Conservation (phyloP, 768 basidiomycete species). For the Omphalotus guepiniiformis region DNA sequence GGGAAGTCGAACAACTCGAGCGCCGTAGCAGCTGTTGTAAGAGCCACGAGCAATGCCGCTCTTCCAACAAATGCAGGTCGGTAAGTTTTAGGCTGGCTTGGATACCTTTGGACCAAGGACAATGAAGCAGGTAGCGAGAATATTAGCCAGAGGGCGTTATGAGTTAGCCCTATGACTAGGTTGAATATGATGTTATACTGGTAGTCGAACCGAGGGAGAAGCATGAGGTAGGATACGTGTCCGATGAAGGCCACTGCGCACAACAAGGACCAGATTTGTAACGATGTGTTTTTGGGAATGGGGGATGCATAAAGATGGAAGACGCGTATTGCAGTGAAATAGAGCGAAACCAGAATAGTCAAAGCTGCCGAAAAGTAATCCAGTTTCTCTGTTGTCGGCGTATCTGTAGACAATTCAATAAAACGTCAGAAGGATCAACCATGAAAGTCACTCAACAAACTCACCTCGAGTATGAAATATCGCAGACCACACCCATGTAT, state of each 20-base stretch:
- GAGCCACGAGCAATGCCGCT: slow-evolving; percentile 55
- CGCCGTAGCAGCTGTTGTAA: slow-evolving; percentile 73
- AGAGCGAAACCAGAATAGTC: slow-evolving; percentile 78
- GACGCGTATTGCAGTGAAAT: slow-evolving; percentile 70
- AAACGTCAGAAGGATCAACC: too few species aligned
- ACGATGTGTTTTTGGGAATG: slow-evolving; percentile 14
- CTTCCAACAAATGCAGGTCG: slow-evolving; percentile 51
- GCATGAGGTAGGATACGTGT: slow-evolving; percentile 76
- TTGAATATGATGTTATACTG: slow-evolving; percentile 91
- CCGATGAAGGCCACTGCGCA: slow-evolving; percentile 55
- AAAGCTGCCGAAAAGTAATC: slow-evolving; percentile 95
- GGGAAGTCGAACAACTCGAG: slow-evolving; percentile 94
- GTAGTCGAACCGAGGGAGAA: slow-evolving; percentile 85
- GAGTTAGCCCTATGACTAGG: slow-evolving; percentile 64
- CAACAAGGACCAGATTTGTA: slow-evolving; percentile 40
- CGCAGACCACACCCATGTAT: slow-evolving; percentile 90
- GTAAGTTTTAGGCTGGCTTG: slow-evolving; percentile 51
- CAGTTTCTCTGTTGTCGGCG: slow-evolving; percentile 77
- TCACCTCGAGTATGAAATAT: slow-evolving; percentile 92
- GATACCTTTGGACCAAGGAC: slow-evolving; percentile 51
- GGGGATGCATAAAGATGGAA: slow-evolving; percentile 63
- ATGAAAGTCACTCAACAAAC: not conserved
- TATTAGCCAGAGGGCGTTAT: slow-evolving; percentile 78
- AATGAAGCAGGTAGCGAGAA: slow-evolving; percentile 57
- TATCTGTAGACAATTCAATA: slow-evolving; percentile 41